These are phyloP conservation scores for Fonsecaea nubica DNA, from an alignment of 2,329 filamentous ascomycete species.

Conservation along the genomic window DNA sequence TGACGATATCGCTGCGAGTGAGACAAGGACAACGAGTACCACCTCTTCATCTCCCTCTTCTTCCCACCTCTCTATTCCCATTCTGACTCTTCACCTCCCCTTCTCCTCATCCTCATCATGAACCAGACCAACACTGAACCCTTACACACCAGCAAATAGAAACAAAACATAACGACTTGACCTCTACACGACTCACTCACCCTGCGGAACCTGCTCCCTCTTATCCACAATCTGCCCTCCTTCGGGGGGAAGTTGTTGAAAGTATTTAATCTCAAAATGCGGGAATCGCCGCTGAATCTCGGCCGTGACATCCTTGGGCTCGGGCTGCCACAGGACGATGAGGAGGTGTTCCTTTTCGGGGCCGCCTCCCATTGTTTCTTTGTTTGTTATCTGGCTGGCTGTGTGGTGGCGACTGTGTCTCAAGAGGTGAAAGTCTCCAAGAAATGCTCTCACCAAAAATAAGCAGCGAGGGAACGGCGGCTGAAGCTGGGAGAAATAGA, in stretches of 20 bases:
- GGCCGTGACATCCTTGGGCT: constrained; percentile 49
- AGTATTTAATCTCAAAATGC: constrained; percentile 54
- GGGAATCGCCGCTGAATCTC: constrained; percentile 53
- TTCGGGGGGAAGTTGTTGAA: constrained; percentile 38
- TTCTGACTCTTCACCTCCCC: background rate
- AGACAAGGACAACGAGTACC: background rate
- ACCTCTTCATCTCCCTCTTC: background rate
- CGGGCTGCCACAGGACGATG: constrained; percentile 51
- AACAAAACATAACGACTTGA: background rate
- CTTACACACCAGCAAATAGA: background rate
- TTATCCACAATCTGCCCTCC: background rate
- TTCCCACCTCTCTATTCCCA: too few species aligned
- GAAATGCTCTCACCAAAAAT: too few species aligned
- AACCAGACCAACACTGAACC: background rate
- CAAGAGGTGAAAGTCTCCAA: too few species aligned
- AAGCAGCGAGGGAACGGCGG: too few species aligned
- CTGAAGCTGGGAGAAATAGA: too few species aligned
- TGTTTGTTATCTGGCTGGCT: constrained; percentile 16
- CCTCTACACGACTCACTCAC: constrained; percentile 32
- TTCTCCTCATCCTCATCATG: background rate
- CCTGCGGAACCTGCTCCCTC: constrained; percentile 34
- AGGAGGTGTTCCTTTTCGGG: constrained; percentile 51
- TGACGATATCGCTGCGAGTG: too few species aligned
- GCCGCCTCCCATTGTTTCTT: constrained; percentile 53
- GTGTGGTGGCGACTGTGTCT: background rate